Evolutionary conservation across 1,284 basidiomycete genomes (phyloP).

Genomic region (Naganishia sp.): DNA sequence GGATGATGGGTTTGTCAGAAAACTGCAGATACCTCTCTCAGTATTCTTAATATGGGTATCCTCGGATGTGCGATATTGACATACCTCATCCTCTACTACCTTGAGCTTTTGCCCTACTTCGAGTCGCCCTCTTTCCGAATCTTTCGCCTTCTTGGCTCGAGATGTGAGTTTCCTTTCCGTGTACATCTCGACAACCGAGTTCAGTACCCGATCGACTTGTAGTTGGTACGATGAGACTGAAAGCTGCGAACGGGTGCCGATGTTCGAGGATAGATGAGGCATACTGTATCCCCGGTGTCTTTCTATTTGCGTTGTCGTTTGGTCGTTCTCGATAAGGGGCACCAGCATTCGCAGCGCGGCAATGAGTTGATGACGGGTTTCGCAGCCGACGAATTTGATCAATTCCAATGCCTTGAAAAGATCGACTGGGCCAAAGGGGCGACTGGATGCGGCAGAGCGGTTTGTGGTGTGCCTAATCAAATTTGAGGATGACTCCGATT

Average conservation of each 20-base stretch:
- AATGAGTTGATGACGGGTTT: constrained; percentile 9
- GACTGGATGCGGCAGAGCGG: not conserved
- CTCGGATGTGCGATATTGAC: not conserved
- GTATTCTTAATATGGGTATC: not conserved
- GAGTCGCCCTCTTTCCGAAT: not conserved
- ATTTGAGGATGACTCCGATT: no score
- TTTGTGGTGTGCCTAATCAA: not conserved
- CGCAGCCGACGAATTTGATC: constrained; percentile 13
- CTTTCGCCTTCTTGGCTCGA: not conserved
- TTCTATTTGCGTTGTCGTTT: not conserved
- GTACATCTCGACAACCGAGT: constrained; percentile 6
- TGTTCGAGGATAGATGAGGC: not conserved
- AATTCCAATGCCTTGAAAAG: constrained; percentile 1
- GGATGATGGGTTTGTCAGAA: not conserved
- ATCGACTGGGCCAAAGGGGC: no score
- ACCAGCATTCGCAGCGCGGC: constrained; percentile 15
- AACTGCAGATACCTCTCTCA: not conserved
- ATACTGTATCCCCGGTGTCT: not conserved
- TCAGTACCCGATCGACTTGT: not conserved
- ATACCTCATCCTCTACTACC: constrained; percentile 6
- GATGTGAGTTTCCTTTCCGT: constrained; percentile 1
- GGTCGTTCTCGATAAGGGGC: not conserved
- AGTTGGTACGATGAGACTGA: no score
- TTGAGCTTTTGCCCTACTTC: constrained; percentile 8
- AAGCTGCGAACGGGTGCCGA: not conserved